Evolutionary conservation across 768 basidiomycete genomes (phyloP), one percentile per base, ranked within the genome.

Genomic region (Tricholoma flavovirens): DNA sequence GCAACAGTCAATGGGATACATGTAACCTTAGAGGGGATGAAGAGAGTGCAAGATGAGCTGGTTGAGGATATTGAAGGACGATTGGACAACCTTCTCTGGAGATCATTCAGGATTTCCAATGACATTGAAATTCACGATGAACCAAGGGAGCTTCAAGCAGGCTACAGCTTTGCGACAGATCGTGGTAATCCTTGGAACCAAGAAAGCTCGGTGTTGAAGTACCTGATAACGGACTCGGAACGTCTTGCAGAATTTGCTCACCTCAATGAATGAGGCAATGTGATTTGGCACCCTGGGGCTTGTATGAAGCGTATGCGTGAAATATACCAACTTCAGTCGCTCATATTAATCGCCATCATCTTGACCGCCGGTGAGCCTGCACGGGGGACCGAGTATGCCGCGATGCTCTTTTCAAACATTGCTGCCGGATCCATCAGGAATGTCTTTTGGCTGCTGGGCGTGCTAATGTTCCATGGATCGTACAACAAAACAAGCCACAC

Each of bases 361-460:
- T 19, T 51, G 1, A 49, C 49, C 2, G 17, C 3, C 7, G 59
- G 62, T 1, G 59, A 61, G 42, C 62, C 64, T 5, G 64, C 56
- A 14, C 22, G 60, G 33, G 59, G 51, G 1, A 63, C 60, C 3
- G 64, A 66, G 36, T 26, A 26, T 26, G 24, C 24, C 24, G 24
- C 24, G 24, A 26, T 26, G 24, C 2, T 26, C 24, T 26, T 26
- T 26, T 26, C 24, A 26, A 66, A 66, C 26, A 50, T 60, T 22
- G 15, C 49, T 11, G 62, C 60, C 0, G 64, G 64, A 2, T 45
- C 54, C 1, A 56, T 60, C 14, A 24, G 63, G 9, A 64, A 64
- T 49, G 38, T 61, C 9, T 56, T 61, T 17, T 40, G 38, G 38
- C n/a, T 40, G 8, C 4, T 40, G n/a, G n/a, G n/a, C 8, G 8